Base-by-base conservation (phyloP, 495 filamentous ascomycete genomes). In the Margaritispora aquatica region DNA sequence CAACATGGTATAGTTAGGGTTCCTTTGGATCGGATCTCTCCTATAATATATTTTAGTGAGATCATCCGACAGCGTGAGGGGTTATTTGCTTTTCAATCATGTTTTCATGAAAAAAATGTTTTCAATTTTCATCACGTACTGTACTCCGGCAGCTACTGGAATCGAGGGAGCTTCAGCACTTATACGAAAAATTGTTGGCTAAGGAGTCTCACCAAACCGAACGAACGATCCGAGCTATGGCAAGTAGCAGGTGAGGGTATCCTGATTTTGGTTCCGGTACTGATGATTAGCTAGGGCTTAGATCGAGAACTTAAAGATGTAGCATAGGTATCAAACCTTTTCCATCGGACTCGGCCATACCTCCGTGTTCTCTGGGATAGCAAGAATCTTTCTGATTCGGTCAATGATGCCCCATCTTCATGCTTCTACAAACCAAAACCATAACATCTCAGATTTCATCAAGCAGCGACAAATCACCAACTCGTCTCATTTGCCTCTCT, bases 341-440 rank as follows among this genome's bases (percentile, higher is more conserved):
- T 44, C 17, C 38, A 44, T 44, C 38, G 57, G 57, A 59, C 19
- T 11, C 57, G 57, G 57, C 7, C 48, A 26, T 22, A 26, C 20
- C 21, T 59, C 57, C 57, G 57, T n/a, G n/a, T n/a, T n/a, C n/a
- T n/a, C n/a, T n/a, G n/a, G n/a, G n/a, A n/a, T n/a, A n/a, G n/a
- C n/a, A n/a, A n/a, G n/a, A n/a, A n/a, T n/a, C n/a, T 20, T 50
- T 26, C 23, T 44, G 41, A 44, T 55, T 2, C n/a, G 31, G 11
- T 13, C 24, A 36, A 26, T 36, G 57, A 59, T 59, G 48, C 57
- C 34, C 27, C 52, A 41, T 27, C 2, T 52, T 52, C 46, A 19
- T 54, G 26, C 26, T 57, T 54, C 47, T 22, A 53, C 29, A 27
- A 34, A 47, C 49, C 29, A 20, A 24, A 46, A 26, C 57, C 31